Conservation (phyloP, 345 rosid genomes). For the Heritiera fomes region DNA sequence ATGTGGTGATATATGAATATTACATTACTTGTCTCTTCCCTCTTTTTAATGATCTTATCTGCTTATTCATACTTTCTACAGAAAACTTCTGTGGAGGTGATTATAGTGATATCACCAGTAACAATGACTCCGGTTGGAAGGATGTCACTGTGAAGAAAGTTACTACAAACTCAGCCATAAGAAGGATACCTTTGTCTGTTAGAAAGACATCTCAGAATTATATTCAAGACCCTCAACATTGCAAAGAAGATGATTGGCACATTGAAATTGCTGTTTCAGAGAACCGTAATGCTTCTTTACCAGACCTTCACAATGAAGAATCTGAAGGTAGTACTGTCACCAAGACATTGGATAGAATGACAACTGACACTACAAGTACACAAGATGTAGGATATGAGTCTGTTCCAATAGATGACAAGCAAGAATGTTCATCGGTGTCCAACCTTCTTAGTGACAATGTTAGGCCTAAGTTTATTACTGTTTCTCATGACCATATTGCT, state of each 20-base stretch:
- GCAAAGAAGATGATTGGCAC: slow-evolving; percentile 70
- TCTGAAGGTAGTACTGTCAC: slow-evolving; percentile 77
- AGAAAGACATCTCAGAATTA: slow-evolving; percentile 47
- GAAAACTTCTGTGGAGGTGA: slow-evolving; percentile 66
- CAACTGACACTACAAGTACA: slow-evolving; percentile 40
- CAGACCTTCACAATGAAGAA: slow-evolving; percentile 64
- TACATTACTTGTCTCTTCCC: background rate
- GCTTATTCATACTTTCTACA: slow-evolving; percentile 30
- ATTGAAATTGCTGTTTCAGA: slow-evolving; percentile 75
- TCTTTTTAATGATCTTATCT: slow-evolving; percentile 9
- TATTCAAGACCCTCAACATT: slow-evolving; percentile 37
- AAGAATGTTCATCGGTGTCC: slow-evolving; percentile 58
- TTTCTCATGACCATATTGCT: slow-evolving; percentile 47
- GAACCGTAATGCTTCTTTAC: slow-evolving; percentile 38
- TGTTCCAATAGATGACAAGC: slow-evolving; percentile 60
- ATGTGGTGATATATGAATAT: background rate
- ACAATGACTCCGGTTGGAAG: slow-evolving; percentile 51
- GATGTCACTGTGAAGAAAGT: slow-evolving; percentile 45
- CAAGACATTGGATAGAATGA: slow-evolving; percentile 52
- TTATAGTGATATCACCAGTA: slow-evolving; percentile 54
- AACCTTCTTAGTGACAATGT: slow-evolving; percentile 43
- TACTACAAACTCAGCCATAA: slow-evolving; percentile 46
- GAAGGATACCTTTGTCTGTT: slow-evolving; percentile 57
- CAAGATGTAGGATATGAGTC: slow-evolving; percentile 56
- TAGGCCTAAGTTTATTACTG: slow-evolving; percentile 51